Evolutionary conservation across 495 filamentous ascomycete species (phyloP).

Genomic region (Penicillium samsonianum): DNA sequence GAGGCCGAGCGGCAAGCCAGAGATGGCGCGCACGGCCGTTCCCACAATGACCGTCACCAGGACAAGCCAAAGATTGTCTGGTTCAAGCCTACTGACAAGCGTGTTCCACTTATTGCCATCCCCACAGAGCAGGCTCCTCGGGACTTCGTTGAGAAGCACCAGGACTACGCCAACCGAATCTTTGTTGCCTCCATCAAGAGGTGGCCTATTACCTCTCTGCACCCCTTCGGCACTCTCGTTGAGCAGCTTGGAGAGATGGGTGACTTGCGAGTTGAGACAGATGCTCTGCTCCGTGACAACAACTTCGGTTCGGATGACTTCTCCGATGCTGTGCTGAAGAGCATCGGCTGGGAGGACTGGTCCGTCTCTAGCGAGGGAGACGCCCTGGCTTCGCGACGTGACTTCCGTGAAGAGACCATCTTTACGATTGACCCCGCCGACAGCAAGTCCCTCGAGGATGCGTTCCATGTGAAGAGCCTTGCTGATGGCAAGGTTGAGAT

Average conservation of each 20-base stretch:
- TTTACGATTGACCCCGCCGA: conserved; percentile 91
- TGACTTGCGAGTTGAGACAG: conserved; percentile 93
- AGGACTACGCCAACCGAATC: conserved; percentile 94
- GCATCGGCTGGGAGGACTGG: conserved; percentile 90
- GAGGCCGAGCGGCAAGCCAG: conserved; percentile 92
- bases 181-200: conserved; percentile 99
- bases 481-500: conserved; percentile 86
- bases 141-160: conserved; percentile 98
- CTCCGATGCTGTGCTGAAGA: conserved; percentile 91
- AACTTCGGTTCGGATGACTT: conserved; percentile 98
- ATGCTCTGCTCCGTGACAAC: conserved; percentile 95
- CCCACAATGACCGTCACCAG: conserved; percentile 79
- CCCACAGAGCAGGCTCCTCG: conserved; percentile 96
- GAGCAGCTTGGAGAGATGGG: conserved; percentile 98
- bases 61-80: conserved; percentile 99
- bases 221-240: conserved; percentile 96
- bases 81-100: conserved; percentile 99
- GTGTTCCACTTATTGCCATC: conserved; percentile 95
- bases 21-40: conserved; percentile 75
- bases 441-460: conserved; percentile 82
- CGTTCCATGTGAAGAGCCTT: conserved; percentile 83
- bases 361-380: conserved; percentile 79
- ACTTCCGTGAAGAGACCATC: conserved; percentile 85
- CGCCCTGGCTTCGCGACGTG: conserved; percentile 74
- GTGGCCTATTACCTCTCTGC: conserved; percentile 99